Conservation (phyloP, 331 rosid genomes). For the Ulmus americana region DNA sequence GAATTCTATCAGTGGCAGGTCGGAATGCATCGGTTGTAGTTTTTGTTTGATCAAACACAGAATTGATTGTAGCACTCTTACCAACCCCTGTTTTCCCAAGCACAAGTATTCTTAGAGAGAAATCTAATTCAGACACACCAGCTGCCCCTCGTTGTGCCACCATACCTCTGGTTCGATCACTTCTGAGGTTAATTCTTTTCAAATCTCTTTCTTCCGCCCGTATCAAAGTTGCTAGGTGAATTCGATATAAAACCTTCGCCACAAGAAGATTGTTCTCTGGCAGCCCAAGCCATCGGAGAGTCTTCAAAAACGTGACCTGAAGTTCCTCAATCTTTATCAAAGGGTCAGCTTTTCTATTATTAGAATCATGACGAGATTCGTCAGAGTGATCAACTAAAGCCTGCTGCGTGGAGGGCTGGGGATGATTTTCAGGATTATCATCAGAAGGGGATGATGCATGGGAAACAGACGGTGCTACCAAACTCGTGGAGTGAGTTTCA, state of each 20-base stretch:
- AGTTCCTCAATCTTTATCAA: conserved; percentile 59
- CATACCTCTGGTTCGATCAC: conserved; percentile 41
- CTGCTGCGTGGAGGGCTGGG: conserved; percentile 33
- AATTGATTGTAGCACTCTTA: conserved; percentile 96
- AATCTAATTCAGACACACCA: conserved; percentile 51
- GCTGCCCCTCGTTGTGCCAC: conserved; percentile 60
- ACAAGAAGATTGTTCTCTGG: conserved; percentile 64
- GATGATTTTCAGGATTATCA: conserved; percentile 41
- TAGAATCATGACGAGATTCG: conserved; percentile 28
- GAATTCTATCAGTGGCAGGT: conserved; percentile 78
- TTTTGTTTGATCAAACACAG: conserved; percentile 72
- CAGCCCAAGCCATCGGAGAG: conserved; percentile 59
- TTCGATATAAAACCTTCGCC: conserved; percentile 77
- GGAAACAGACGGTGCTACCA: conserved; percentile 24
- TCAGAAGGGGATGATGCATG: conserved; percentile 33
- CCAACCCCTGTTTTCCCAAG: conserved; percentile 97
- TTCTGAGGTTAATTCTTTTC: conserved; percentile 48
- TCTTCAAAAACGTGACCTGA: conserved; percentile 62
- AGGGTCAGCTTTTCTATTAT: conserved; percentile 42
- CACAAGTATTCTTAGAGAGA: conserved; percentile 75
- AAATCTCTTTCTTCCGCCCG: conserved; percentile 65
- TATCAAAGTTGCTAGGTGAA: conserved; percentile 87
- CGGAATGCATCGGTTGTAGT: conserved; percentile 71
- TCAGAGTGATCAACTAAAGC: conserved; percentile 24
- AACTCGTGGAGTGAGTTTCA: conserved; percentile 36